Conservation (phyloP, 139 green algal genomes). For the Chlorella sorokiniana region DNA sequence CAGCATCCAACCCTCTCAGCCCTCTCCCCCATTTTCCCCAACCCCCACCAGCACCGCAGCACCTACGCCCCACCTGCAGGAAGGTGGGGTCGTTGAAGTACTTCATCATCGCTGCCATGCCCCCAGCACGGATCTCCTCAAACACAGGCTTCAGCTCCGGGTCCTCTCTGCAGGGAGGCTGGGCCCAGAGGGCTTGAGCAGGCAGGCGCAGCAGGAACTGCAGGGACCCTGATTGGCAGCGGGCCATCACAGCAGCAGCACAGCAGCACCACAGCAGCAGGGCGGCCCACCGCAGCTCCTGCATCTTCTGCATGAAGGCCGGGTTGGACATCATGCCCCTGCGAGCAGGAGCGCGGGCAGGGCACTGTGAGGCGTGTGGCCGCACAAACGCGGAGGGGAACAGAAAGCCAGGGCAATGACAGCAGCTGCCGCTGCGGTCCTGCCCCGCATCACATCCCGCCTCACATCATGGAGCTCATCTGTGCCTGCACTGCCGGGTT, state of each 20-base stretch:
- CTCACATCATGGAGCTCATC: constrained; percentile 39
- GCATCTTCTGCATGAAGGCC: constrained; percentile 32
- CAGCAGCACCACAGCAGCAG: neutral
- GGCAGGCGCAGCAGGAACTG: neutral
- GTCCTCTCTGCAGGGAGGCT: constrained; percentile 49
- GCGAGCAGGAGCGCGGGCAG: neutral
- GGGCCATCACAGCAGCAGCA: neutral
- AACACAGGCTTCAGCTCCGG: constrained; percentile 79
- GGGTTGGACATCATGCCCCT: constrained; percentile 29
- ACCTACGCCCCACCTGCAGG: neutral
- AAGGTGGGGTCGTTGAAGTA: constrained; percentile 65
- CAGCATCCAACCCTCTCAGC: neutral
- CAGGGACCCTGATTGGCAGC: neutral
- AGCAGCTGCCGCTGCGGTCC: too few species aligned
- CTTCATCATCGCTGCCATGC: constrained; percentile 78
- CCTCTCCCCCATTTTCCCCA: neutral
- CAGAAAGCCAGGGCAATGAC: neutral
- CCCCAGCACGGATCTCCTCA: constrained; percentile 72
- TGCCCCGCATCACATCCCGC: too few species aligned
- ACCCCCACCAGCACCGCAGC: neutral
- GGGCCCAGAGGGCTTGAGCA: neutral
- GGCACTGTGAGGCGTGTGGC: too few species aligned
- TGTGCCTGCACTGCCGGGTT: constrained; percentile 37
- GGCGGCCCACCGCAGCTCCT: constrained; percentile 28
- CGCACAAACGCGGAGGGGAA: neutral